These are phyloP conservation scores for Trifolium subterraneum DNA, from an alignment of 306 rosid species.

Conservation along the genomic window DNA sequence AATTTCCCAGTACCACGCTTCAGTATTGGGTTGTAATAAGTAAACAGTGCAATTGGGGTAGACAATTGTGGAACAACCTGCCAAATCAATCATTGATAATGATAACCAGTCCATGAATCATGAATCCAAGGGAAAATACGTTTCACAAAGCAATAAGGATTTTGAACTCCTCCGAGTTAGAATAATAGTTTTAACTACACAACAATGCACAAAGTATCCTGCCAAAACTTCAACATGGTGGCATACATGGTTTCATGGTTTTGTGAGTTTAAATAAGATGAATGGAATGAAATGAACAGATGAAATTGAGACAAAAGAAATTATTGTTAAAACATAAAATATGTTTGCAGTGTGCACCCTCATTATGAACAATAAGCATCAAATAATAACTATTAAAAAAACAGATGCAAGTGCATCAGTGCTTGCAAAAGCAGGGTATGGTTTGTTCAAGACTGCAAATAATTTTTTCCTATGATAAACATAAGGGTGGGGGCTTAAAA, in stretches of 20 bases:
- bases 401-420: background rate
- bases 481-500: background rate
- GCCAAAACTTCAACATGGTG: conserved; percentile 28
- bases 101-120: conserved; percentile 7
- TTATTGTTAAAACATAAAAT: background rate
- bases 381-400: background rate
- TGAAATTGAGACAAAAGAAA: background rate
- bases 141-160: conserved; percentile 18
- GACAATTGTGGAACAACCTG: conserved; percentile 89
- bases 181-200: conserved; percentile 22
- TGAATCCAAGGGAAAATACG: conserved; percentile 17
- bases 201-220: conserved; percentile 22
- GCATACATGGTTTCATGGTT: conserved; percentile 11
- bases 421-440: background rate
- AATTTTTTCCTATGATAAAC: background rate
- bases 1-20: conserved; percentile 79
- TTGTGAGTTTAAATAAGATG: background rate
- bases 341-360: background rate
- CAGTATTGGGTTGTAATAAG: conserved; percentile 92
- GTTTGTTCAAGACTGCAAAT: conserved; percentile 16
- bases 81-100: conserved; percentile 39
- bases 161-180: conserved; percentile 24
- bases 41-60: conserved; percentile 83
- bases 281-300: background rate
- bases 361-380: background rate